Conservation (phyloP, 1,284 basidiomycete genomes). For the Sparassis latifolia region DNA sequence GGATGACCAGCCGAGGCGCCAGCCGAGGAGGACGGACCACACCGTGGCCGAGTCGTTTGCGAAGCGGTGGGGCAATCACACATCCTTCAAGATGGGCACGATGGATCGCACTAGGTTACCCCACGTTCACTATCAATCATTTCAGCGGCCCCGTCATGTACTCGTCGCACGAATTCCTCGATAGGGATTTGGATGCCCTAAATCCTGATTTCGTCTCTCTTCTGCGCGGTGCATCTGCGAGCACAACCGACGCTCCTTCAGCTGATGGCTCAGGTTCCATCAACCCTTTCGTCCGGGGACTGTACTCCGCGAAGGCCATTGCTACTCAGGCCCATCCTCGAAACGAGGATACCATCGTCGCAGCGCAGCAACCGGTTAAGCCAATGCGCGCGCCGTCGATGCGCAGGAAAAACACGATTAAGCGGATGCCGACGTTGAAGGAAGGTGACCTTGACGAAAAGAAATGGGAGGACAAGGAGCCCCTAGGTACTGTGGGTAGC, state of each 20-base stretch:
- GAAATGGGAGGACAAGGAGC: constrained; percentile 42
- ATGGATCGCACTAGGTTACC: constrained; percentile 74
- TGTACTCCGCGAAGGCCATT: constrained; percentile 87
- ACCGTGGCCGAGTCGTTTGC: constrained; percentile 93
- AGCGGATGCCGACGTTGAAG: constrained; percentile 52
- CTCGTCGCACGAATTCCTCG: constrained; percentile 84
- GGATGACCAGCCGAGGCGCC: constrained; percentile 88
- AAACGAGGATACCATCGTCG: constrained; percentile 91
- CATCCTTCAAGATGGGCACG: constrained; percentile 78
- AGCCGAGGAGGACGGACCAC: constrained; percentile 86
- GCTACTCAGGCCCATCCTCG: constrained; percentile 87
- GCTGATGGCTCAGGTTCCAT: constrained; percentile 67
- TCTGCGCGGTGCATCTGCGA: constrained; percentile 55
- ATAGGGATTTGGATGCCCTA: constrained; percentile 83
- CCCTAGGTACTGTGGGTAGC: constrained; percentile 20
- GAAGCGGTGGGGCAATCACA: constrained; percentile 93
- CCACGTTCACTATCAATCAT: constrained; percentile 90
- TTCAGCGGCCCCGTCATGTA: constrained; percentile 91
- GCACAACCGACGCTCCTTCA: constrained; percentile 34
- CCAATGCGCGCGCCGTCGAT: constrained; percentile 91
- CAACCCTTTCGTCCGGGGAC: constrained; percentile 86
- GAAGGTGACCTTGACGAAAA: constrained; percentile 52
- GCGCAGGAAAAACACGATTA: constrained; percentile 68
- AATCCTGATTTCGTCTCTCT: constrained; percentile 92
- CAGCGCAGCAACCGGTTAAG: constrained; percentile 88